These are phyloP conservation scores for Vitis labrusca DNA, from an alignment of 164 flowering plant species.

Conservation along the genomic window DNA sequence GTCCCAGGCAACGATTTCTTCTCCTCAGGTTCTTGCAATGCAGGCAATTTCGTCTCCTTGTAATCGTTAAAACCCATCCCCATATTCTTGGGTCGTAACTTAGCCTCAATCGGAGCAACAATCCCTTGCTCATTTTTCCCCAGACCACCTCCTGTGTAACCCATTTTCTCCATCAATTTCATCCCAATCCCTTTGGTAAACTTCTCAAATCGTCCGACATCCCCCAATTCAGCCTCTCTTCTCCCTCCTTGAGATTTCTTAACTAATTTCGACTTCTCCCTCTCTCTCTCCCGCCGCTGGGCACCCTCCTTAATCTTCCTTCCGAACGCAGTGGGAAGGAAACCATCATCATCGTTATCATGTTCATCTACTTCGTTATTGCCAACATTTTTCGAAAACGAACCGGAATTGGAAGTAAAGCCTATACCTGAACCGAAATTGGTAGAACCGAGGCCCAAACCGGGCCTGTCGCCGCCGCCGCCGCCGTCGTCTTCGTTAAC, in stretches of 20 bases:
- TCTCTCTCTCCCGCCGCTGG: constrained; percentile 45
- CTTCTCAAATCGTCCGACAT: constrained; percentile 72
- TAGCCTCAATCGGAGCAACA: constrained; percentile 75
- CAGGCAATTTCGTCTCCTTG: constrained; percentile 48
- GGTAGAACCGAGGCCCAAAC: constrained; percentile 31
- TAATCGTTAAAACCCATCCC: constrained; percentile 87
- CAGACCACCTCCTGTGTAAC: constrained; percentile 91
- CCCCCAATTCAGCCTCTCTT: constrained; percentile 23
- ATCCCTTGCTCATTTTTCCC: constrained; percentile 90
- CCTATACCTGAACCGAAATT: constrained; percentile 27
- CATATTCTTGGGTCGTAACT: constrained; percentile 73
- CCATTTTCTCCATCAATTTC: constrained; percentile 82
- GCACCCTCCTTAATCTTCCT: constrained; percentile 75
- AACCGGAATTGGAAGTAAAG: constrained; percentile 9
- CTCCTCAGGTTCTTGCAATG: constrained; percentile 42
- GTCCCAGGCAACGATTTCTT: constrained; percentile 27
- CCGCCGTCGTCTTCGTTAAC: constrained; percentile 20
- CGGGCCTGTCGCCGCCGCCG: constrained; percentile 21
- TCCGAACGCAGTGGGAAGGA: constrained; percentile 79
- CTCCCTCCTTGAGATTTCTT: constrained; percentile 32
- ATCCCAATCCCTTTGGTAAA: constrained; percentile 81
- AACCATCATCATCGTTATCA: constrained; percentile 30
- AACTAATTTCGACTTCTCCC: constrained; percentile 36
- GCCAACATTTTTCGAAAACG: neutral
- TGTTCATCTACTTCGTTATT: constrained; percentile 5